phyloP scores from a whole-genome alignment of 2,329 filamentous ascomycete species.

The Curvularia verruculosa region DNA sequence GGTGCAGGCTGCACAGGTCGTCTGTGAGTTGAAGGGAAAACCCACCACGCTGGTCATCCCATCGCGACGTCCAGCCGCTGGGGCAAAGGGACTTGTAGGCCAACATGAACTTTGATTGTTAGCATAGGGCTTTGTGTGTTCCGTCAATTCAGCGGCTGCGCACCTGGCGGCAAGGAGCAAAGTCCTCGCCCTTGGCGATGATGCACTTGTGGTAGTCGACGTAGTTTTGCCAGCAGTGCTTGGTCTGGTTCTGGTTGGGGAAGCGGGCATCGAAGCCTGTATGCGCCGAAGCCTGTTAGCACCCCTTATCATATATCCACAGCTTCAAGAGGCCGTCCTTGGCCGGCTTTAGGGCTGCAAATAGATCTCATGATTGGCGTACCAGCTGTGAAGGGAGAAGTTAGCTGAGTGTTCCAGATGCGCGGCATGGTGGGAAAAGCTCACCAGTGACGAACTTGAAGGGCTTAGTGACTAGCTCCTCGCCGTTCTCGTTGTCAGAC shows the following conservation, averaged over 20 bases:
- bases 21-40: background rate
- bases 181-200: constrained; percentile 97
- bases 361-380: constrained; percentile 33
- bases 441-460: constrained; percentile 99
- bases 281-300: constrained; percentile 31
- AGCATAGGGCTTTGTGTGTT: constrained; percentile 9
- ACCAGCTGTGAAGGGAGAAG: constrained; percentile 46
- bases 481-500: constrained; percentile 72
- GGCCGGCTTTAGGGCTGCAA: constrained; percentile 11
- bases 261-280: constrained; percentile 98
- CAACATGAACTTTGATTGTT: constrained; percentile 77
- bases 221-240: constrained; percentile 99
- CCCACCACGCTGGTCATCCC: constrained; percentile 96
- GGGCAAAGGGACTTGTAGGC: constrained; percentile 98
- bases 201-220: constrained; percentile 99
- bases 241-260: constrained; percentile 96
- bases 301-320: constrained; percentile 12
- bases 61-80: constrained; percentile 88
- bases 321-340: constrained; percentile 4
- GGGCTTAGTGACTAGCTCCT: constrained; percentile 92
- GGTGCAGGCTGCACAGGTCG: background rate
- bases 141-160: constrained; percentile 3
- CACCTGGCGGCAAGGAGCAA: constrained; percentile 96
- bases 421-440: constrained; percentile 46
- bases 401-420: constrained; percentile 38